Percentiles rank a stretch among this genome's conserved stretches.
These are phyloP conservation scores for Gaultheria prostrata DNA, from an alignment of 148 eudicot genomes.

Conservation along the genomic window DNA sequence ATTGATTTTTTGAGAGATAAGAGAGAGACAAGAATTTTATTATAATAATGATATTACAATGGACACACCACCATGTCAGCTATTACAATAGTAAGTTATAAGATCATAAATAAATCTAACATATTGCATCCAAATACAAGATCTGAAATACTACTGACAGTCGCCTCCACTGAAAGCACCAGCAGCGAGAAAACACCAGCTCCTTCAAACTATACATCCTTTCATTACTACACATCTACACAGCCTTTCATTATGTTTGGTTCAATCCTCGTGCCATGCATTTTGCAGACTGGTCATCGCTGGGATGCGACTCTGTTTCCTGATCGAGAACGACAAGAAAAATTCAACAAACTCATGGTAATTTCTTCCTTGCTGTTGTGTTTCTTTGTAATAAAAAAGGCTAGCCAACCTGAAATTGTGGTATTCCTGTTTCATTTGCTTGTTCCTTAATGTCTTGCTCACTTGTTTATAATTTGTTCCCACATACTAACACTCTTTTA, in stretches of 20 bases:
- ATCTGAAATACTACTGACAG: neutral
- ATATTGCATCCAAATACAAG: neutral
- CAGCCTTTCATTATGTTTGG: conserved; percentile 16
- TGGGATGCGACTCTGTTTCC: conserved; percentile 76
- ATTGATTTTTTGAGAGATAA: neutral
- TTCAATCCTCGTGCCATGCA: conserved; percentile 14
- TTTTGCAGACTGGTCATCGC: conserved; percentile 62
- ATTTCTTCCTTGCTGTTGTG: conserved; percentile 28
- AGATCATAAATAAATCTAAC: neutral
- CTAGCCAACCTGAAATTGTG: neutral
- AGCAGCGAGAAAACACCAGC: neutral
- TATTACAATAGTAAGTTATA: neutral
- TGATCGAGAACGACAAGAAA: conserved; percentile 93
- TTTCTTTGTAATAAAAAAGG: neutral
- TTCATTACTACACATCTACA: conserved; percentile 20
- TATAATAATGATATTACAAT: neutral
- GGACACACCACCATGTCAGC: neutral
- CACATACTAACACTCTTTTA: conserved; percentile 84
- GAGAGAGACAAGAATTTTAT: neutral
- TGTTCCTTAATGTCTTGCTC: conserved; percentile 5
- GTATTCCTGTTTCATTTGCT: neutral
- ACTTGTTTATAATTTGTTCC: conserved; percentile 9
- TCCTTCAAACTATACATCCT: neutral
- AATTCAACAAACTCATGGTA: conserved; percentile 99
- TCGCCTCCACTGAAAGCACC: neutral